Evolutionary conservation across 2,329 filamentous ascomycete species (phyloP).

Genomic region (Aspergillus carbonarius): DNA sequence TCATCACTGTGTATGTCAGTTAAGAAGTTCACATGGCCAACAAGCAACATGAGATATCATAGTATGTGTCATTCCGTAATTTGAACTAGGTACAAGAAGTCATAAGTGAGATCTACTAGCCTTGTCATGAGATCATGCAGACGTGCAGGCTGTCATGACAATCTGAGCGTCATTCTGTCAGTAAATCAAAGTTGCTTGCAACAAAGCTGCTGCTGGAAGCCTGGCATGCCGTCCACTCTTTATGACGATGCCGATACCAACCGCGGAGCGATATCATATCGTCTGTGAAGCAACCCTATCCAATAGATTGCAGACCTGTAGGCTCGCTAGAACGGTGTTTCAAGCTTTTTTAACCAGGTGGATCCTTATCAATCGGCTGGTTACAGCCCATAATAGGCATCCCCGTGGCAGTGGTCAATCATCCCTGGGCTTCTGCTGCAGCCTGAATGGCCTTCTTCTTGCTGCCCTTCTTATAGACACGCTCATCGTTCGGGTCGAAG

Average conservation of each 20-base stretch:
- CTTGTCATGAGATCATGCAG: background rate
- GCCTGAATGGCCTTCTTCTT: slow-evolving; percentile 41
- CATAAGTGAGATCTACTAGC: background rate
- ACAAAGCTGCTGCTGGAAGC: background rate
- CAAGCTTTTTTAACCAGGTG: background rate
- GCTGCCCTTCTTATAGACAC: slow-evolving; percentile 84
- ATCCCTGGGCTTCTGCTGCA: background rate
- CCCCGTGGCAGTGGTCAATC: background rate
- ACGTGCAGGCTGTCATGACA: background rate
- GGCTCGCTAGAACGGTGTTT: too few species aligned
- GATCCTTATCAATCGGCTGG: background rate
- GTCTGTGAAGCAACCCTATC: background rate
- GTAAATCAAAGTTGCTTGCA: background rate
- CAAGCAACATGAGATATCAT: background rate
- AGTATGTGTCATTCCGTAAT: background rate
- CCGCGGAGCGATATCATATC: background rate
- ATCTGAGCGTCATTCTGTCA: background rate
- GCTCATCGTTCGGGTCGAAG: slow-evolving; percentile 85
- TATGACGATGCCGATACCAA: background rate
- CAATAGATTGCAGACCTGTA: background rate
- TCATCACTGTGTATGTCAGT: too few species aligned
- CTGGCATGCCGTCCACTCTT: background rate
- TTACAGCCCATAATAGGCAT: background rate
- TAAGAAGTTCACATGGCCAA: too few species aligned
- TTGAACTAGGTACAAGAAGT: slow-evolving; percentile 3